Conservation (phyloP, 1,284 basidiomycete species). For the Ceratobasidium sp. region DNA sequence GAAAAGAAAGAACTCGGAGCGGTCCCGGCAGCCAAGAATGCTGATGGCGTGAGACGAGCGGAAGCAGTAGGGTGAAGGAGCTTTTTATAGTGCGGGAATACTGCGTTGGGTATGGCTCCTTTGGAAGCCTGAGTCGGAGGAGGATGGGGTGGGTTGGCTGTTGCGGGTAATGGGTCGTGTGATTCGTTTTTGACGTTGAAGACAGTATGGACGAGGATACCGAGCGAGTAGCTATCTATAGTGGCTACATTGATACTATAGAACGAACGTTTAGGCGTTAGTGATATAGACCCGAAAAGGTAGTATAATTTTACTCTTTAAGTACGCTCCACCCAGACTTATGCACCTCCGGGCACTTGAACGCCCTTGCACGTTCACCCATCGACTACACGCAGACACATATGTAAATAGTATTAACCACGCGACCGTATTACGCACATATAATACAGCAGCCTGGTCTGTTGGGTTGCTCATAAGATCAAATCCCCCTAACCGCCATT, state of each 20-base stretch:
- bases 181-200: conserved; percentile 77
- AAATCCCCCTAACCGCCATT: conserved; percentile 97
- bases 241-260: conserved; percentile 77
- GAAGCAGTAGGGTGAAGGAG: conserved; percentile 91
- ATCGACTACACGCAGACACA: conserved; percentile 68
- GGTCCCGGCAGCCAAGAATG: conserved; percentile 86
- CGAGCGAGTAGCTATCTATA: conserved; percentile 88
- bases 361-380: conserved; percentile 74
- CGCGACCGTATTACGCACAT: conserved; percentile 67
- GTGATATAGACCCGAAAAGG: too few species aligned
- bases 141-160: conserved; percentile 76
- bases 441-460: conserved; percentile 81
- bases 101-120: conserved; percentile 79
- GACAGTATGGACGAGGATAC: conserved; percentile 83
- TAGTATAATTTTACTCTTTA: conserved; percentile 74
- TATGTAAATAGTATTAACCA: conserved; percentile 7
- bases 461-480: conserved; percentile 87
- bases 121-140: conserved; percentile 80
- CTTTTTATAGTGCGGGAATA: conserved; percentile 89
- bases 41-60: conserved; percentile 79
- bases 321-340: conserved; percentile 86
- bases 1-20: conserved; percentile 83
- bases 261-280: background rate
- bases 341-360: conserved; percentile 87
- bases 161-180: conserved; percentile 73